Evolutionary conservation across 371 early-diverging fungal species (phyloP), one percentile per base, ranked within the genome.

Genomic region (Catenaria anguillulae): DNA sequence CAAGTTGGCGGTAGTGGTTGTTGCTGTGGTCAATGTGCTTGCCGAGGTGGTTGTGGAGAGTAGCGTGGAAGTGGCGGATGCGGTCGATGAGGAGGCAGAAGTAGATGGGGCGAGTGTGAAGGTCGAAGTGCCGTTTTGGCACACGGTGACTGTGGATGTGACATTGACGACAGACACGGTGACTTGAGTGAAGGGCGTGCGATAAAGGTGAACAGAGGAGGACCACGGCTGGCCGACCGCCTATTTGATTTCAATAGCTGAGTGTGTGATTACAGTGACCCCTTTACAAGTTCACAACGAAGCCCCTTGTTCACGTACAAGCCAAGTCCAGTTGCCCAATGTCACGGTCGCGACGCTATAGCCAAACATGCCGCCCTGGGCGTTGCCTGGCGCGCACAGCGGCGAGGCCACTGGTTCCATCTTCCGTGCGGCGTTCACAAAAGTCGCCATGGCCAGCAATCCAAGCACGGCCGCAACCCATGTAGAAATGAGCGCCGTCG

Each of bases 291-390:
- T n/a, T 31, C 5, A 31, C 37, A 33, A 24, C 2, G 0, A 26
- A 19, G 31, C 1, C 0, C 1, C 13, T 5, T 1, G 26, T 0
- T 0, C 15, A 13, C 40, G 36, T 0, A 58, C 58, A 19, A 58
- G 8, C 8, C 12, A 58, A 8, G 58, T 58, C 36, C 43, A 40
- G 1, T 12, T 21, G 1, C 58, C 34, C 2, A 8, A 13, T 0
- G n/a, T 24, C 12, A 42, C 58, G n/a, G 42, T 12, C 8, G 33
- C 29, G 26, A 58, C 36, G 24, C 26, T 24, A 36, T 58, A 58
- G 13, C 58, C 58, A 35, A 58, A 58, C 58, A 58, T 58, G 58
- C 58, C 58, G 21, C 58, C 58, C 8, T 15, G 10, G 17, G 12
- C 4, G 4, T n/a, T n/a, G n/a, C n/a, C n/a, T n/a, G 55, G 3